Base-by-base conservation (phyloP, 2,329 filamentous ascomycete species). In the Penicillium sp. region DNA sequence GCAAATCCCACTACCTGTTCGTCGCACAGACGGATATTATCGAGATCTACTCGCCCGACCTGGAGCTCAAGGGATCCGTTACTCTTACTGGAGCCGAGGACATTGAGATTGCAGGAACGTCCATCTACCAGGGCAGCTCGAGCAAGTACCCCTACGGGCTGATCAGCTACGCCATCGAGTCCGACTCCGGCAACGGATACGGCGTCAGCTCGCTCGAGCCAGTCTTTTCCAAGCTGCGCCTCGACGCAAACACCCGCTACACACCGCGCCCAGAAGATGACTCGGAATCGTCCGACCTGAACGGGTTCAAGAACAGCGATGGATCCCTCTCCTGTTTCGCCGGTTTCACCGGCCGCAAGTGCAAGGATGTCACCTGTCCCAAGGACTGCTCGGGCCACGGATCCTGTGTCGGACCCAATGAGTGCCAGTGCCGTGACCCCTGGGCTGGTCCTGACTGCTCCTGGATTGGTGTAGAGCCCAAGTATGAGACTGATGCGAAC, bases 41-140 rank as follows among this genome's bases (percentile, higher is more conserved):
- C 29, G 71, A 74, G 2, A 68, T 83, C 4, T 84, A 83, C 62
- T 69, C 76, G 17, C 65, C 72, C 3, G 65, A 69, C 0, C 77
- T 82, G 50, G 64, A 70, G 0, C 69, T 75, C 0, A 63, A 79
- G 1, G 81, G 79, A 2, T 79, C 74, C 0, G 62, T 79, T 15
- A 69, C 69, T 0, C 56, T 83, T 46, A 75, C 71, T 0, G 80
- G 79, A 0, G 71, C 55, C 15, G 59, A 82, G 13, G 76, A 80
- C 0, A 77, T 83, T 15, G 77, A 83, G 64, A 64, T 80, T 7
- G 66, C 81, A 50, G 82, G 81, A 1, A 67, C 82, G 7, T 75
- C 70, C 53, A 61, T 83, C 5, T 80, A 80, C 49, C 82, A 84
- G 65, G 68, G 68, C 3, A 52, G 71, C 0, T 77, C 75, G 0